Conservation (phyloP, 208 protist species). For the Acanthamoeba lenticulata region DNA sequence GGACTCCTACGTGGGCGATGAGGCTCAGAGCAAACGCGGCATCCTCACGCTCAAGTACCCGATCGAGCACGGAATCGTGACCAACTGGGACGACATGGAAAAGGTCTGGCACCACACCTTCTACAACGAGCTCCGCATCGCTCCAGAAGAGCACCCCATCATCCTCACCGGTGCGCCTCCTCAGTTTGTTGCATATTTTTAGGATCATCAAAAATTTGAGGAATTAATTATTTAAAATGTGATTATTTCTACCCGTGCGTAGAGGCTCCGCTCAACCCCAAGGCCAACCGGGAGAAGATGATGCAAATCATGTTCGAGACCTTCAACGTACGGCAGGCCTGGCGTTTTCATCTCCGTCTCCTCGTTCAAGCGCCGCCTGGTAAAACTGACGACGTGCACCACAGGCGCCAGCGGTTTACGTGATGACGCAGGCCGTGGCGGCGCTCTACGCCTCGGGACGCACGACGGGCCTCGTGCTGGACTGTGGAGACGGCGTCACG, state of each 20-base stretch:
- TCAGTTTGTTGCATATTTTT: too few relatives aligned
- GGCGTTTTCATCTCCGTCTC: conserved; percentile 84
- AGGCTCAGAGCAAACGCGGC: conserved; percentile 94
- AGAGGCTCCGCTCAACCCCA: conserved; percentile 83
- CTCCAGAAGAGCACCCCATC: conserved; percentile 82
- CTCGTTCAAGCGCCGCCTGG: neutral
- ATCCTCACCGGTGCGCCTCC: conserved; percentile 67
- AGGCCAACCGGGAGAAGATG: conserved; percentile 90
- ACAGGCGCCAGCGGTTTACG: neutral
- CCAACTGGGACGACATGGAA: conserved; percentile 88
- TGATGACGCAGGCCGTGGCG: neutral
- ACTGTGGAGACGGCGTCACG: neutral
- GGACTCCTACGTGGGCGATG: conserved; percentile 90
- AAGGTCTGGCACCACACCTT: conserved; percentile 89
- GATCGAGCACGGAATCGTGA: conserved; percentile 63
- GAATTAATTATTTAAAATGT: too few relatives aligned
- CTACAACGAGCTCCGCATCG: conserved; percentile 85
- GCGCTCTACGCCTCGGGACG: conserved; percentile 12
- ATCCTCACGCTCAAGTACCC: conserved; percentile 68
- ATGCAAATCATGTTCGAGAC: conserved; percentile 90
- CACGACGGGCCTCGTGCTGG: conserved; percentile 46
- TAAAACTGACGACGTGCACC: neutral
- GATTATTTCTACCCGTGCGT: neutral
- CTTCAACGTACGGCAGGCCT: conserved; percentile 87
- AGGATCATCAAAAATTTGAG: too few relatives aligned